These are phyloP conservation scores for Panicum virgatum DNA, from an alignment of 202 grass and related monocot genomes.

Conservation along the genomic window DNA sequence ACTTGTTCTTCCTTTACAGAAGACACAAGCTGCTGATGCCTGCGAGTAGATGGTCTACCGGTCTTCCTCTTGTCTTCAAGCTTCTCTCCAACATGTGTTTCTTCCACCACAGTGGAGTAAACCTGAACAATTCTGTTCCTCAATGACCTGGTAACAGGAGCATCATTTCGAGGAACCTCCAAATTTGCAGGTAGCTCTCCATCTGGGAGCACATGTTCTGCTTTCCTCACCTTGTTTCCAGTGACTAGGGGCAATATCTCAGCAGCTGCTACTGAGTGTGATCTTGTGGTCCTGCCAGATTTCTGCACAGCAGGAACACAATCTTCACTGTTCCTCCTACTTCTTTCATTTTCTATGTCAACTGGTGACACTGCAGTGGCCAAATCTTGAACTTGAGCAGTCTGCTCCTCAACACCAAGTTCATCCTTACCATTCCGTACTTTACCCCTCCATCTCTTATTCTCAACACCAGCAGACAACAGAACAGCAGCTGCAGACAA, in stretches of 20 bases:
- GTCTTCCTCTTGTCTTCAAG: slow-evolving; percentile 5
- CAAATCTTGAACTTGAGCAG: not conserved
- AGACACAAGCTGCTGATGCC: slow-evolving; percentile 8
- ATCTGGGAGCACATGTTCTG: not conserved
- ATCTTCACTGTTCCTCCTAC: not conserved
- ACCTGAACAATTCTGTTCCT: slow-evolving; percentile 29
- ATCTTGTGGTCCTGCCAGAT: slow-evolving; percentile 24
- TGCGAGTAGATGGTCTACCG: slow-evolving; percentile 4
- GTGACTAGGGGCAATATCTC: not conserved
- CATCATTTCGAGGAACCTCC: not conserved
- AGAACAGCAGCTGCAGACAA: not conserved
- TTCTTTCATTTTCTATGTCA: slow-evolving; percentile 16
- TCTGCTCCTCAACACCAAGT: not conserved
- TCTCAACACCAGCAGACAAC: slow-evolving; percentile 1
- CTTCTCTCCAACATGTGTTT: not conserved
- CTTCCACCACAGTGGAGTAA: not conserved
- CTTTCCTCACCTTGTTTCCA: slow-evolving; percentile 30
- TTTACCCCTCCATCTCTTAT: not conserved
- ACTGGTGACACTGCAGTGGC: not conserved
- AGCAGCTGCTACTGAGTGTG: not conserved
- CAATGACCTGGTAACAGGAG: slow-evolving; percentile 5
- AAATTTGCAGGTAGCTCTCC: not conserved
- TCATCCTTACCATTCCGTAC: not conserved
- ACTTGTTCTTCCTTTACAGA: slow-evolving; percentile 8
- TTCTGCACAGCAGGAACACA: slow-evolving; percentile 1